phyloP scores from a whole-genome alignment of 1,139 yeast species.

The Insectozyma bohioensis region DNA sequence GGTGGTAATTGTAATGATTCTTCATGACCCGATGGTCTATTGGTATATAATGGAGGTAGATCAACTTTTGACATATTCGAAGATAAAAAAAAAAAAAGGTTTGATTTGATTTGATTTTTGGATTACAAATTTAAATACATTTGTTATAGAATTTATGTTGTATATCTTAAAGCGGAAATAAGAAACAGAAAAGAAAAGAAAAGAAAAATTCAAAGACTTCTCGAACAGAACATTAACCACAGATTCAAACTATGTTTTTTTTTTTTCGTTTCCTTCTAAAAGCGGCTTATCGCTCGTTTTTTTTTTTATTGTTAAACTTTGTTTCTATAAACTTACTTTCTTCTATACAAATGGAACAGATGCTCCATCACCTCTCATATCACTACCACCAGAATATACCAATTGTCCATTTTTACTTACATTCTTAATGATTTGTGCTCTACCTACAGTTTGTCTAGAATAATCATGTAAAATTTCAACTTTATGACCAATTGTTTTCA shows the following conservation, averaged over 20 bases:
- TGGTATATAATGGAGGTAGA: constrained; percentile 7
- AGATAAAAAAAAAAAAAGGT: no score
- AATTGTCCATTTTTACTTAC: constrained; percentile 38
- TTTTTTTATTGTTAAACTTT: no score
- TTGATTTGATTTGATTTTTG: no score
- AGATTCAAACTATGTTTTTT: no score
- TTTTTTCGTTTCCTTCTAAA: no score
- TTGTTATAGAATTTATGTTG: no score
- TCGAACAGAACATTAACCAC: no score
- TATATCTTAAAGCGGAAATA: no score
- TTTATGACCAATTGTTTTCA: constrained; percentile 58
- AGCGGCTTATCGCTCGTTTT: constrained; percentile 1
- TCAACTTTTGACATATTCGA: constrained; percentile 2
- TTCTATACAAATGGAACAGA: constrained; percentile 36
- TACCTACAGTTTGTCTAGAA: constrained; percentile 53
- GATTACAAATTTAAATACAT: no score
- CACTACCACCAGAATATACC: constrained; percentile 72
- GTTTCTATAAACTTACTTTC: no score
- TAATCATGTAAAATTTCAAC: constrained; percentile 48
- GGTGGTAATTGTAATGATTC: constrained; percentile 8
- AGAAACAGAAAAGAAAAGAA: no score
- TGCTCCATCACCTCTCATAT: constrained; percentile 79
- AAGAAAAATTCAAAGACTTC: no score
- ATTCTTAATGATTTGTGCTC: constrained; percentile 72
- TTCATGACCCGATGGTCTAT: constrained; percentile 1